Conservation (phyloP, 1,284 basidiomycete genomes). For the Leccinum fuscescens region DNA sequence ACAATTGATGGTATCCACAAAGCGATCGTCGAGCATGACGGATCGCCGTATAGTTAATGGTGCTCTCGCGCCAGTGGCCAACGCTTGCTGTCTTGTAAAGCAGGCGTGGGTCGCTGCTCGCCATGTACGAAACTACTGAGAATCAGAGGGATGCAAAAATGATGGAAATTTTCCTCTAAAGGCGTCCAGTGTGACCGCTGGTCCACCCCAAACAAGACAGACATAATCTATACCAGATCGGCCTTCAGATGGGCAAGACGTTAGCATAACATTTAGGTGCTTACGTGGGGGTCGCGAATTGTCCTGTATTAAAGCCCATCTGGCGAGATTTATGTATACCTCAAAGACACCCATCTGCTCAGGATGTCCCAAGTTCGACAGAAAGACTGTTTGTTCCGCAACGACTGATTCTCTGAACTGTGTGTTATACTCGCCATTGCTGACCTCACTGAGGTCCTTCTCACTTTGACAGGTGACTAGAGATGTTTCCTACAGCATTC, state of each 20-base stretch:
- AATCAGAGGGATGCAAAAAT: constrained; percentile 1
- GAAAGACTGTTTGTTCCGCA: constrained; percentile 6
- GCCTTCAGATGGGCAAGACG: neutral
- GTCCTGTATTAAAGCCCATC: constrained; percentile 11
- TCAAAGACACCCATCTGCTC: constrained; percentile 18
- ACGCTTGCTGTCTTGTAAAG: constrained; percentile 1
- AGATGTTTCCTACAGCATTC: neutral
- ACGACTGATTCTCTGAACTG: constrained; percentile 5
- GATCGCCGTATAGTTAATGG: neutral
- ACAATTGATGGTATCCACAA: constrained; percentile 31
- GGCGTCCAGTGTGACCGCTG: constrained; percentile 12
- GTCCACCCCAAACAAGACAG: constrained; percentile 17
- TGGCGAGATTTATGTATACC: constrained; percentile 16
- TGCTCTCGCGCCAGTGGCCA: neutral
- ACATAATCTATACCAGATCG: constrained; percentile 6
- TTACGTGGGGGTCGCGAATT: neutral
- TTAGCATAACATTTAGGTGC: neutral
- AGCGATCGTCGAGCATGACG: neutral
- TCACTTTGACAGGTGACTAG: constrained; percentile 14
- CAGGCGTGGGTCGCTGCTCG: constrained; percentile 10
- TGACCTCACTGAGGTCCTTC: constrained; percentile 26
- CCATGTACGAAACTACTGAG: constrained; percentile 9
- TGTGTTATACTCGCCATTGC: neutral
- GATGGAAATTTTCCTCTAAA: constrained; percentile 9
- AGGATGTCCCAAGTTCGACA: constrained; percentile 8